These are phyloP conservation scores for Ustulina deusta DNA, from an alignment of 2,329 filamentous ascomycete species.

Conservation along the genomic window DNA sequence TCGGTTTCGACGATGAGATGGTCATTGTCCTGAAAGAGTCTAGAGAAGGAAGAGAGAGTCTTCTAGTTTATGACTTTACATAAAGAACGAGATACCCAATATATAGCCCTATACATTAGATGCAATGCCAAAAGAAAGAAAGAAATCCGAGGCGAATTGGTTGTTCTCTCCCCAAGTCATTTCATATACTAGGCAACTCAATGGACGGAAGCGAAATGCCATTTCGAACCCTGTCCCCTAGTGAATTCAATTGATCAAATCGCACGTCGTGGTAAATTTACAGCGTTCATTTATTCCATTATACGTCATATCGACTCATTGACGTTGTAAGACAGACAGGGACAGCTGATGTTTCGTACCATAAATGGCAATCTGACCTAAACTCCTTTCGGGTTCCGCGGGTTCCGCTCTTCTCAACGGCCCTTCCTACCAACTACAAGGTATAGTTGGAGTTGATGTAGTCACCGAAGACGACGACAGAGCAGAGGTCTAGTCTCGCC, in stretches of 20 bases:
- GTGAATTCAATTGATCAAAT: no score
- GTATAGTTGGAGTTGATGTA: background rate
- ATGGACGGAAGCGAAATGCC: no score
- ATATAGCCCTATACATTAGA: conserved; percentile 13
- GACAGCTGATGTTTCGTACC: no score
- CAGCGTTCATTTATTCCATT: background rate
- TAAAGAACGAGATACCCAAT: conserved; percentile 36
- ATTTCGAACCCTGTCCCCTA: no score
- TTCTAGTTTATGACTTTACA: conserved; percentile 91
- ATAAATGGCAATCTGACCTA: conserved; percentile 15
- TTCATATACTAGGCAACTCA: background rate
- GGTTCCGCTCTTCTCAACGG: conserved; percentile 38
- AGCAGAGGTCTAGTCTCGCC: background rate
- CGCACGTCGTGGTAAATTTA: background rate
- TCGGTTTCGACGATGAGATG: conserved; percentile 92
- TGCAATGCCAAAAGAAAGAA: background rate
- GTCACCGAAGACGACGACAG: background rate
- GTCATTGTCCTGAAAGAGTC: conserved; percentile 86
- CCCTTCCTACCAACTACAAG: background rate
- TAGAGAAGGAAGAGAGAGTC: conserved; percentile 73
- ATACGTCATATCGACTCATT: no score
- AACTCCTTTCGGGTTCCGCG: conserved; percentile 55
- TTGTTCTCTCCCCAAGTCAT: background rate
- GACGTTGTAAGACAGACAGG: background rate
- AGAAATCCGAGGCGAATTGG: background rate